Conservation (phyloP, 2,329 filamentous ascomycete genomes). For the Blastomyces emzantsi region DNA sequence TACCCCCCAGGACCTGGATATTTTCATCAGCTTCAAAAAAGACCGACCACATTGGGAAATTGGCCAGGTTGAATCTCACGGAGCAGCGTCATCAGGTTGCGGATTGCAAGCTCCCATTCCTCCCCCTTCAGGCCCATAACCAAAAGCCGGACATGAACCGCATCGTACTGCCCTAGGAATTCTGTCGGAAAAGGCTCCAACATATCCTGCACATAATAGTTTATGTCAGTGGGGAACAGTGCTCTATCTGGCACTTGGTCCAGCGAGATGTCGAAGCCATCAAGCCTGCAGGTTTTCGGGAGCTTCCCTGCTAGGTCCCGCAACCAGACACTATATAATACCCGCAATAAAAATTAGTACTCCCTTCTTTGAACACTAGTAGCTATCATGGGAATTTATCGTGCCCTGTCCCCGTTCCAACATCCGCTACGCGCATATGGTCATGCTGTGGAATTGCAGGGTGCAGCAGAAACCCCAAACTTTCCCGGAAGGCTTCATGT, state of each 20-base stretch:
- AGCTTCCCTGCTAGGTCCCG: not conserved
- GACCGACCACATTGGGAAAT: not conserved
- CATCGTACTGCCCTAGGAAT: constrained; percentile 2
- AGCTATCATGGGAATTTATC: not conserved
- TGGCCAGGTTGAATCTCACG: not conserved
- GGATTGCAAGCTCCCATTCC: constrained; percentile 1
- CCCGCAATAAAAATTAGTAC: not conserved
- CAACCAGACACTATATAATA: not conserved
- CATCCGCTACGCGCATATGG: constrained; percentile 2
- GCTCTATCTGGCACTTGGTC: constrained; percentile 1
- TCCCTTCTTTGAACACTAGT: not conserved
- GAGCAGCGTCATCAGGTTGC: not conserved
- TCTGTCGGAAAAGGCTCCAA: not conserved
- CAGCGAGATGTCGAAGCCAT: constrained; percentile 5
- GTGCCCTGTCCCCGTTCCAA: constrained; percentile 6
- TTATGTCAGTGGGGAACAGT: constrained; percentile 1
- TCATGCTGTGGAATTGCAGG: constrained; percentile 2
- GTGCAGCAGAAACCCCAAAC: constrained; percentile 5
- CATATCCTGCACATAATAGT: constrained; percentile 3
- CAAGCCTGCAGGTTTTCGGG: not conserved
- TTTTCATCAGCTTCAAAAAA: not conserved
- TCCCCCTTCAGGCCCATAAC: not conserved
- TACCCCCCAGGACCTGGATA: not conserved
- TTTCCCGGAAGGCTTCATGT: not conserved
- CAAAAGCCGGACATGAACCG: constrained; percentile 2